A percentile compares a stretch with the other conserved stretches of the same genome.
phyloP scores from a whole-genome alignment of 139 green algal genomes.

The Chlorella sp. region DNA sequence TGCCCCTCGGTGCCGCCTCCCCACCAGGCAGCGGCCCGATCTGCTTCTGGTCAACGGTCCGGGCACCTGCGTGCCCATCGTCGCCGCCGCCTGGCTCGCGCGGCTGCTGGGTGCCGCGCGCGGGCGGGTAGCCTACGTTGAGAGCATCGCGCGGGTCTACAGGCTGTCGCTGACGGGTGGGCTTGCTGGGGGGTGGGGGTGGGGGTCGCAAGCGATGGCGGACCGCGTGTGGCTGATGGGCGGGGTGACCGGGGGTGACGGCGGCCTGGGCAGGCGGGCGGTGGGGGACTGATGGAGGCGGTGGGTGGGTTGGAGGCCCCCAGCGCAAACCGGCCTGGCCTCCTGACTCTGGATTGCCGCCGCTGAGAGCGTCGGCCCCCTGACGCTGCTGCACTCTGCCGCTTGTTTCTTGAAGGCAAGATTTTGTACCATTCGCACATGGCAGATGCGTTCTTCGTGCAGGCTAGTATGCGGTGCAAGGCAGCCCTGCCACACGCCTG shows the following conservation, averaged over 20 bases:
- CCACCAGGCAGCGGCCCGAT: conserved; percentile 5
- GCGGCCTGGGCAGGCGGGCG: too few relatives aligned
- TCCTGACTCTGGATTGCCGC: not conserved
- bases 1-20: too few relatives aligned
- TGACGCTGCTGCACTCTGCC: not conserved
- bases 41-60: conserved; percentile 86
- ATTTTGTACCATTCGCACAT: conserved; percentile 79
- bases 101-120: conserved; percentile 40
- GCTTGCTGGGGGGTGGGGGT: not conserved
- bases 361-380: not conserved
- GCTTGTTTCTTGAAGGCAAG: conserved; percentile 42
- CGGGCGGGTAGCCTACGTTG: conserved; percentile 78
- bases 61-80: conserved; percentile 88
- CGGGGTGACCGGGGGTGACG: too few relatives aligned
- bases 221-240: too few relatives aligned
- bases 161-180: conserved; percentile 69
- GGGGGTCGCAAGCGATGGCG: not conserved
- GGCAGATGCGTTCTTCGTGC: conserved; percentile 71
- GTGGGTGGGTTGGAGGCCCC: not conserved
- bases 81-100: conserved; percentile 45
- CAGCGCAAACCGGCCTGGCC: not conserved
- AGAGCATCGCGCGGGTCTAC: conserved; percentile 83
- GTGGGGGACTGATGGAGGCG: not conserved
- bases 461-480: not conserved
- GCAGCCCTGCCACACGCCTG: not conserved